Base-by-base conservation (phyloP, 2,329 filamentous ascomycete genomes). In the Verruconis gallopava region DNA sequence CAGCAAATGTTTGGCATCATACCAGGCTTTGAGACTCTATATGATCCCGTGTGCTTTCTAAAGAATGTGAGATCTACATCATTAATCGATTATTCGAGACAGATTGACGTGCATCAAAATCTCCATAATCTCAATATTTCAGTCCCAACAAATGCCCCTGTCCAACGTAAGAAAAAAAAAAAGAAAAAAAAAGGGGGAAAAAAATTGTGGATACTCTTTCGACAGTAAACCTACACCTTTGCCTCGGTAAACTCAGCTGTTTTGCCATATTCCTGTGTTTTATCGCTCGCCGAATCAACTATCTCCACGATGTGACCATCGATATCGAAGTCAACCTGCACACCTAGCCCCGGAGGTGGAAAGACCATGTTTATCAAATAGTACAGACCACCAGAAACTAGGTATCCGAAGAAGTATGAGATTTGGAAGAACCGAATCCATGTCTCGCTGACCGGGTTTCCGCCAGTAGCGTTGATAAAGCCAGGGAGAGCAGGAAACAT, bases 401-500 rank as follows among this genome's bases (percentile, higher is more conserved):
- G 15, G 28, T 45, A 49, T 2, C 47, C 47, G 28, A 49, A 47
- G 45, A 49, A 49, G 28, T 47, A 47, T 6, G 38, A 42, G 13
- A 49, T 46, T 37, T 47, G 46, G 21, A 47, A 49, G 33, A 49
- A 47, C 3, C 47, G 35, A 14, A 40, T 32, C 46, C 47, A 49
- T 15, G 40, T 42, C 9, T 21, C 40, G 33, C 33, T 40, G 14
- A 40, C 38, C 9, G 6, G 25, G n/a, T 9, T 30, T 30, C 9
- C 9, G 6, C n/a, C 9, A 9, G n/a, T n/a, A 9, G 6, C 25
- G 25, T 30, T 9, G 25, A 30, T 30, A 20, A 40, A 40, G 20
- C 38, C 47, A 18, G 39, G 49, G 12, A 51, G 44, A 13, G 49
- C 43, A 13, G 48, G 49, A 36, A 43, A 48, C 49, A 51, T 50